Conservation (phyloP, 108 stramenopile species). For the Pseudonitzschia pungens region DNA sequence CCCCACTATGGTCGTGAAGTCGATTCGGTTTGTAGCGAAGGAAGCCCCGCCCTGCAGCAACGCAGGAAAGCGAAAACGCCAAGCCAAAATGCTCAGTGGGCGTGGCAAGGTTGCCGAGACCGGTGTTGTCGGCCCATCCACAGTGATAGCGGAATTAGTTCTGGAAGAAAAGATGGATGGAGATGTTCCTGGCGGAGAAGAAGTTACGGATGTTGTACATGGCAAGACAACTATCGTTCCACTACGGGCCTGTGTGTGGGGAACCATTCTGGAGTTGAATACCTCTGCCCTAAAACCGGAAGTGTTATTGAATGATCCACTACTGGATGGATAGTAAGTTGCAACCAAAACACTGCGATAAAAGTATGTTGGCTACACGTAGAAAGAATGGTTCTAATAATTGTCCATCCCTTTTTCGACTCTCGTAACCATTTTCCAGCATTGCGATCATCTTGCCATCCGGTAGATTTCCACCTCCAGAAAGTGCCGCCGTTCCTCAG, state of each 20-base stretch:
- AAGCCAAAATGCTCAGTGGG: conserved; percentile 48
- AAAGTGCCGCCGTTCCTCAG: background rate
- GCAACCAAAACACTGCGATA: background rate
- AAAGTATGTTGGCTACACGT: background rate
- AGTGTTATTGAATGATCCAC: conserved; percentile 52
- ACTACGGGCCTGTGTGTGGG: conserved; percentile 67
- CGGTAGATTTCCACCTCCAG: conserved; percentile 48
- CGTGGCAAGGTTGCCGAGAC: conserved; percentile 14
- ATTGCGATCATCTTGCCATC: conserved; percentile 70
- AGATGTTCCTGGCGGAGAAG: background rate
- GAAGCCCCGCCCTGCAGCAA: conserved; percentile 38
- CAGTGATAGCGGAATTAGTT: conserved; percentile 29
- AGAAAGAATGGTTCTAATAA: background rate
- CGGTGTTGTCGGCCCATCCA: conserved; percentile 28
- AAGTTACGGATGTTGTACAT: background rate
- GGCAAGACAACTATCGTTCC: conserved; percentile 15
- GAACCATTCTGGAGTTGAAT: conserved; percentile 73
- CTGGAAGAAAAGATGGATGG: conserved; percentile 4
- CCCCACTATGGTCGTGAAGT: background rate
- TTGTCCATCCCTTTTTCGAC: background rate
- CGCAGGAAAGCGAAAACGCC: conserved; percentile 45
- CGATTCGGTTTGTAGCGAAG: conserved; percentile 24
- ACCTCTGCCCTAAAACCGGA: conserved; percentile 3
- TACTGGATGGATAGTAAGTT: conserved; percentile 61
- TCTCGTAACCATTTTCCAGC: background rate